Conservation (phyloP, 116 monocot genomes). For the Papilionanthe hybrid region DNA sequence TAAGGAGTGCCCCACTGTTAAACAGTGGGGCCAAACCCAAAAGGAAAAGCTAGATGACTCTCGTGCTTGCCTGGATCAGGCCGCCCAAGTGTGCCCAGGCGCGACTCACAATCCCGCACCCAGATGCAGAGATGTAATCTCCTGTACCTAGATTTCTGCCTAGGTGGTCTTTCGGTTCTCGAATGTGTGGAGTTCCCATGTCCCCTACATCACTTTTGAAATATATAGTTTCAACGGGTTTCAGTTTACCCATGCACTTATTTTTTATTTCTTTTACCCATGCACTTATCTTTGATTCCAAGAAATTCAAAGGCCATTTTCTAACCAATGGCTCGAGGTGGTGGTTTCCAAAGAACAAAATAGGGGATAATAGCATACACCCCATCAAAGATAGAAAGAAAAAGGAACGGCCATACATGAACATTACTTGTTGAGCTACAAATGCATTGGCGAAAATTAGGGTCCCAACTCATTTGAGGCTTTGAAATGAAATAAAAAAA, state of each 20-base stretch:
- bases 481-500: not conserved
- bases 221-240: not conserved
- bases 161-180: no score
- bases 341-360: conserved; percentile 94
- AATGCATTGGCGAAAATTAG: not conserved
- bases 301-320: conserved; percentile 79
- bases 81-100: no score
- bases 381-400: conserved; percentile 64
- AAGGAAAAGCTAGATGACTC: no score
- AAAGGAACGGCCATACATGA: conserved; percentile 88
- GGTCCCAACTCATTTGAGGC: not conserved
- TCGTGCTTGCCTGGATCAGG: no score
- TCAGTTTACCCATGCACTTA: conserved; percentile 63
- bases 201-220: not conserved
- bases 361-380: conserved; percentile 88
- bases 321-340: conserved; percentile 62
- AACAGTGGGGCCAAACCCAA: no score
- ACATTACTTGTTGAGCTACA: conserved; percentile 78
- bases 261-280: conserved; percentile 83
- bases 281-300: conserved; percentile 87
- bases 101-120: no score
- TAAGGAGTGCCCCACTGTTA: no score
- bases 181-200: no score
- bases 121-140: no score
- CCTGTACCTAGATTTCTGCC: no score